phyloP scores from a whole-genome alignment of 2,329 filamentous ascomycete genomes.

The Fusarium anguioides region DNA sequence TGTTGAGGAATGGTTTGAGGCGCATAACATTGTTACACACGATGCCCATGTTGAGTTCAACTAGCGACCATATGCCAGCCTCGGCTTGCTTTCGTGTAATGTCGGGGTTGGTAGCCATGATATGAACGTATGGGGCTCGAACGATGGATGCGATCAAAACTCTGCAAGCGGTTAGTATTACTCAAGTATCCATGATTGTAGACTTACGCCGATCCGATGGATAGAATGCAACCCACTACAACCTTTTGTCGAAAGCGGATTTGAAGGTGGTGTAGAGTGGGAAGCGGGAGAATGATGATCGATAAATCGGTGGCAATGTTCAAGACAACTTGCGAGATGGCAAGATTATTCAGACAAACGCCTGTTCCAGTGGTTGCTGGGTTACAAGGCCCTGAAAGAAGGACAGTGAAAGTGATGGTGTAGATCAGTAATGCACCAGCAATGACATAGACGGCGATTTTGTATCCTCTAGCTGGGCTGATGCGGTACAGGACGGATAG shows the following conservation, averaged over 20 bases:
- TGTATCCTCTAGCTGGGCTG: not conserved
- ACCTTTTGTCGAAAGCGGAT: not conserved
- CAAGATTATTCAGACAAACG: not conserved
- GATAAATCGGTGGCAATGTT: not conserved
- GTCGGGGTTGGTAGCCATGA: not conserved
- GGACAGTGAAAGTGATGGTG: not conserved
- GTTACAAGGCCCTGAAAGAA: not conserved
- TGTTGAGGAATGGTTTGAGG: not conserved
- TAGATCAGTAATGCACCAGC: not conserved
- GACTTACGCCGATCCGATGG: not conserved
- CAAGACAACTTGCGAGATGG: not conserved
- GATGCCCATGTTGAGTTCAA: slow-evolving; percentile 5
- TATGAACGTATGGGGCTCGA: not conserved
- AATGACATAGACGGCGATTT: not conserved
- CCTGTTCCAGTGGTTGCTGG: not conserved
- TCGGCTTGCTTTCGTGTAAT: slow-evolving; percentile 3
- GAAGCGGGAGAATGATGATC: not conserved
- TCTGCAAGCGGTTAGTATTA: not conserved
- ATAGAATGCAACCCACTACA: not conserved
- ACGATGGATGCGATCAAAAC: slow-evolving; percentile 1
- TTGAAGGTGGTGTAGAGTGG: not conserved
- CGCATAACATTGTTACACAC: slow-evolving; percentile 1
- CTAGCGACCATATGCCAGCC: not conserved
- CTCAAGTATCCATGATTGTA: not conserved
- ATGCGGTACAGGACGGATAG: not conserved